These are phyloP conservation scores for Phytophthora niederhauseri DNA, from an alignment of 352 stramenopile species.

Conservation along the genomic window DNA sequence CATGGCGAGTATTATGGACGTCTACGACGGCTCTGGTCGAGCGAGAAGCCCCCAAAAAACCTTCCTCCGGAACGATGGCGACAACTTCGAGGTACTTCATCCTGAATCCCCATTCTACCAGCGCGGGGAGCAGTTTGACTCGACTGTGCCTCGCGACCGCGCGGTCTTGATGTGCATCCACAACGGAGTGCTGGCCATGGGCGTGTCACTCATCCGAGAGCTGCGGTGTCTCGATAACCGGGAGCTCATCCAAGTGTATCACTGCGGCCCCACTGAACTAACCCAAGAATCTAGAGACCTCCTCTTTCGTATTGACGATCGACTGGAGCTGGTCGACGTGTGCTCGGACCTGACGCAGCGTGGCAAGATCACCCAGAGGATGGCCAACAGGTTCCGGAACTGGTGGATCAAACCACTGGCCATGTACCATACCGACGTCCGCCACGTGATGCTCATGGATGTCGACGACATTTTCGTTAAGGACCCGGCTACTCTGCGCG, in stretches of 20 bases:
- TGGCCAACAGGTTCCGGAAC: neutral
- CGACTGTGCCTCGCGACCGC: neutral
- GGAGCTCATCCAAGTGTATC: conserved; percentile 2
- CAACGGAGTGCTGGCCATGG: neutral
- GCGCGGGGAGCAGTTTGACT: neutral
- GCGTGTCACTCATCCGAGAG: neutral
- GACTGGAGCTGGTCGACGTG: neutral
- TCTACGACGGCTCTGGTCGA: neutral
- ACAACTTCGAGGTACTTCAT: neutral
- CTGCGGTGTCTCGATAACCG: neutral
- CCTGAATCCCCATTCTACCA: neutral
- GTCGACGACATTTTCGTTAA: neutral
- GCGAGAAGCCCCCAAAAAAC: neutral
- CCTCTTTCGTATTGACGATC: neutral
- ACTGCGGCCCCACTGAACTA: neutral
- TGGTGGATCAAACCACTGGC: neutral
- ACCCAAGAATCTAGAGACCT: neutral
- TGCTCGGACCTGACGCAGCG: neutral
- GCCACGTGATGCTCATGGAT: conserved; percentile 5
- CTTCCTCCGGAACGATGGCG: neutral
- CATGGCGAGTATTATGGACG: neutral
- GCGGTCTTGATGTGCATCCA: conserved; percentile 1
- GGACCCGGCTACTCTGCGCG: neutral
- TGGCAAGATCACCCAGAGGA: neutral
- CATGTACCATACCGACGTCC: conserved; percentile 5